These are phyloP conservation scores for Geotrichum klebahnii DNA, from an alignment of 1,139 yeast genomes.

Conservation along the genomic window DNA sequence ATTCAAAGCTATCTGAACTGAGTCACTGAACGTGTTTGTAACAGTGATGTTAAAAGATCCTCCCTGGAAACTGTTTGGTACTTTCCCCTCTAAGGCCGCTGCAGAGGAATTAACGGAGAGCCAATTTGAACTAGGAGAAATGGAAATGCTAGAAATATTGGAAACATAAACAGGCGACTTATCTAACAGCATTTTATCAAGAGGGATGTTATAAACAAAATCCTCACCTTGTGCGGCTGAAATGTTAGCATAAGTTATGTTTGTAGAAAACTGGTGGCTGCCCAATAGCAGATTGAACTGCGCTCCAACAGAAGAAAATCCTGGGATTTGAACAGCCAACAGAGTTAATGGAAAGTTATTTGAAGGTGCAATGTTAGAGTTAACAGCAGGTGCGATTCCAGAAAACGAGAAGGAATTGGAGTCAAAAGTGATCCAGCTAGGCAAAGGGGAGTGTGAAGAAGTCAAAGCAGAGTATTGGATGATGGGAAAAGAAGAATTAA, in stretches of 20 bases:
- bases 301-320: constrained; percentile 69
- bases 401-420: constrained; percentile 56
- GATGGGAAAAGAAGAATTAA: constrained; percentile 43
- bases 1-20: constrained; percentile 56
- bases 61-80: constrained; percentile 48
- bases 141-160: constrained; percentile 47
- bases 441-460: constrained; percentile 76
- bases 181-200: constrained; percentile 58
- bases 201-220: constrained; percentile 59
- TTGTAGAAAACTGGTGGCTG: constrained; percentile 76
- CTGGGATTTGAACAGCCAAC: constrained; percentile 74
- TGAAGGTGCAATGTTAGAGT: constrained; percentile 80
- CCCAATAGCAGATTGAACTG: constrained; percentile 74
- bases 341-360: constrained; percentile 62
- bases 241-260: constrained; percentile 43
- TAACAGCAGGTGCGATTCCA: constrained; percentile 85
- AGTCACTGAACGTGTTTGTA: constrained; percentile 60
- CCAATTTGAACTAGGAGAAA: constrained; percentile 50
- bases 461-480: constrained; percentile 79
- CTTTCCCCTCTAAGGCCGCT: constrained; percentile 44
- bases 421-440: constrained; percentile 77
- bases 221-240: constrained; percentile 63
- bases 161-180: constrained; percentile 45
- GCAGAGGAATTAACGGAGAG: constrained; percentile 46
- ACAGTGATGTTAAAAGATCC: constrained; percentile 49